Base-by-base conservation (phyloP, 1,139 yeast genomes). In the Scheffersomyces insectosa region DNA sequence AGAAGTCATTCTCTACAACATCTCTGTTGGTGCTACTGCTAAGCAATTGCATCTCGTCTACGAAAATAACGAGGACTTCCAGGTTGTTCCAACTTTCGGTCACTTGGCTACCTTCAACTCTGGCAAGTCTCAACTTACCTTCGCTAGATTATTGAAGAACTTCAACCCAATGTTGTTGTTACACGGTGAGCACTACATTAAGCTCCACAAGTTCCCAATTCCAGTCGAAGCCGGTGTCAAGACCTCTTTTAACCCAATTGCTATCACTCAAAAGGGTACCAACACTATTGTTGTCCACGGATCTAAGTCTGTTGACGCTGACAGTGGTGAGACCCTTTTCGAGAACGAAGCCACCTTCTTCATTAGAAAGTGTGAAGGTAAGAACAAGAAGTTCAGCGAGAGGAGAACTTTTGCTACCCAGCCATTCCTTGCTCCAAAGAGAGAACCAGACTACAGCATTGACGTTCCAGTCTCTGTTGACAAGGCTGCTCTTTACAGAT, bases 141-240 rank as follows among this genome's bases (percentile, higher is more conserved):
- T 82, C 61, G 70, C 77, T 48, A 72, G 72, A 46, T 68, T 84
- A 43, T 83, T 88, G 57, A 86, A 84, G 51, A 84, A 88, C 69
- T 91, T 88, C 76, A 88, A 88, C 70, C 96, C 95, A 54, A 81
- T 86, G 83, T 77, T 85, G 69, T 77, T 93, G 62, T 77, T 93
- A 57, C 98, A 93, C 64, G 99, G 99, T 50, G 99, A 93, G 70
- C 98, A 93, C 65, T 93, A 87, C 66, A 75, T 91, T 56, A 91
- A 83, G 68, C 69, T 93, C 51, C 79, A 79, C 55, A 82, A 85
- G 65, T 83, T 79, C 76, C 95, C 96, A 51, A 75, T 93, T 45
- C 96, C 97, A 52, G 80, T 87, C 4, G 82, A 79, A 46, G 93
- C 83, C 10, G 65, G 70, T 2, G 64, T 90, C 41, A 77, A 68